phyloP scores from a whole-genome alignment of 805 yeast genomes.

The Saccharomyces paradoxus region DNA sequence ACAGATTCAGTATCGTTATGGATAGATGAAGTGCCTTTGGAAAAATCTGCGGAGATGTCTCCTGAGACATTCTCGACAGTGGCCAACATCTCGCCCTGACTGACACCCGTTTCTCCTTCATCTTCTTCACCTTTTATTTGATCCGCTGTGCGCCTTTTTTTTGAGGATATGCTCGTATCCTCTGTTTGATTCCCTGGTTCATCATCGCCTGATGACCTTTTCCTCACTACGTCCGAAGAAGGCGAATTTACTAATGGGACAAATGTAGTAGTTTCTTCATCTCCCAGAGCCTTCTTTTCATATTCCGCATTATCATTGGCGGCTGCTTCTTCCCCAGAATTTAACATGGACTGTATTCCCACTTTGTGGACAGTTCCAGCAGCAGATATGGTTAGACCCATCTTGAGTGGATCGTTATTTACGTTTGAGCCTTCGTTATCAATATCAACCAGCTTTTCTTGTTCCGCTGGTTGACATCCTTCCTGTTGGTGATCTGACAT shows the following conservation, averaged over 20 bases:
- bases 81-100: slow-evolving; percentile 1
- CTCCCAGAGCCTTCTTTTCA: background rate
- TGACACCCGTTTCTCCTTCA: slow-evolving; percentile 7
- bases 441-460: slow-evolving; percentile 1
- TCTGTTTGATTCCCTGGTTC: slow-evolving; percentile 23
- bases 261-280: background rate
- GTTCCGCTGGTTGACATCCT: slow-evolving; percentile 3
- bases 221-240: slow-evolving; percentile 4
- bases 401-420: background rate
- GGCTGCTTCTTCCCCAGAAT: slow-evolving; percentile 18
- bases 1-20: background rate
- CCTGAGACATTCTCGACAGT: slow-evolving; percentile 5
- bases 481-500: slow-evolving; percentile 5
- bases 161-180: slow-evolving; percentile 6
- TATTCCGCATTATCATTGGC: background rate
- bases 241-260: background rate
- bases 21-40: background rate
- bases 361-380: slow-evolving; percentile 6
- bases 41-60: background rate
- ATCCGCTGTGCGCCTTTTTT: slow-evolving; percentile 4
- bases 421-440: background rate
- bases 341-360: slow-evolving; percentile 22
- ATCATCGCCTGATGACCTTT: background rate
- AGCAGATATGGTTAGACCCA: background rate
- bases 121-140: slow-evolving; percentile 3